phyloP scores from a whole-genome alignment of 2,329 filamentous ascomycete genomes.

The Emergomyces africanus region DNA sequence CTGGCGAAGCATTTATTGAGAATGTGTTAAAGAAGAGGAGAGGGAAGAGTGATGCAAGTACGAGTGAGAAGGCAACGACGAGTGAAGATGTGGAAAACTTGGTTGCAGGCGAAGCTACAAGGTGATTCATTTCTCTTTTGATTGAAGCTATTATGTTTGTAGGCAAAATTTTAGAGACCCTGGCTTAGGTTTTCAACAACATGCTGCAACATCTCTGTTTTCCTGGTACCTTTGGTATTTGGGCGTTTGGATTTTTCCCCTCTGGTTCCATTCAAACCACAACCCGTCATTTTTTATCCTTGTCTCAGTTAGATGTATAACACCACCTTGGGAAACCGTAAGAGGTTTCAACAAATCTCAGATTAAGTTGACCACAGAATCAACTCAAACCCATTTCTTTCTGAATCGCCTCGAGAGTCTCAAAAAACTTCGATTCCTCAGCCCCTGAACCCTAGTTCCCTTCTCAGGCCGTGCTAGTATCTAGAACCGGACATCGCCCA shows the following conservation, averaged over 20 bases:
- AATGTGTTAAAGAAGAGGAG: slow-evolving; percentile 81
- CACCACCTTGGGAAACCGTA: background rate
- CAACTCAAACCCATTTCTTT: background rate
- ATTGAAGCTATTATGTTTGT: background rate
- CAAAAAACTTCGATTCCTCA: background rate
- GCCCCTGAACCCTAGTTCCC: background rate
- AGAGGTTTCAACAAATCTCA: slow-evolving; percentile 2
- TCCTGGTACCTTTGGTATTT: background rate
- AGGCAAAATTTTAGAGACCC: background rate
- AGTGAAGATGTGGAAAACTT: slow-evolving; percentile 12
- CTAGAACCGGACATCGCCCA: background rate
- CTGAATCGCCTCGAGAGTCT: background rate
- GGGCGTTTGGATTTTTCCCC: background rate
- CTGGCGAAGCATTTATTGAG: slow-evolving; percentile 96
- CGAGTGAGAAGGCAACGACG: slow-evolving; percentile 13
- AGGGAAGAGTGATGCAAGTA: slow-evolving; percentile 16
- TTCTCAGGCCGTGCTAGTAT: background rate
- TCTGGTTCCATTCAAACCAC: background rate
- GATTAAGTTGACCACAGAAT: background rate
- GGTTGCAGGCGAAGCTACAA: slow-evolving; percentile 16
- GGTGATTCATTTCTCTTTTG: slow-evolving; percentile 12
- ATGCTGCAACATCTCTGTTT: background rate
- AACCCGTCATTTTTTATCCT: background rate
- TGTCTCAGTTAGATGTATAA: background rate
- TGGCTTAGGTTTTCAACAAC: background rate